Percentiles rank a stretch among this genome's conserved stretches.
phyloP scores from a whole-genome alignment of 2,329 filamentous ascomycete genomes.

The Talaromyces piceae region DNA sequence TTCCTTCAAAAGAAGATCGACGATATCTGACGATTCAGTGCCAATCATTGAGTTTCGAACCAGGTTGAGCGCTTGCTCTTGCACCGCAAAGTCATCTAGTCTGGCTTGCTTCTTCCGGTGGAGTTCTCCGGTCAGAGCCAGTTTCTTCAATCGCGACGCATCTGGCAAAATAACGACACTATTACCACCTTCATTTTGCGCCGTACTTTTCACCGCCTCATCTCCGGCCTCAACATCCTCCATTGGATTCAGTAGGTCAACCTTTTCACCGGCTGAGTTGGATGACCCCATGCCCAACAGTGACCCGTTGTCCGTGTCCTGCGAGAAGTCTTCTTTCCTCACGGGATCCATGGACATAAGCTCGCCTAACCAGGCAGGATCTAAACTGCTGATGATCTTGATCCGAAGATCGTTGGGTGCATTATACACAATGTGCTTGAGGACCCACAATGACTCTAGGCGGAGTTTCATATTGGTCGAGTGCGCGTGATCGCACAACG shows the following conservation, averaged over 20 bases:
- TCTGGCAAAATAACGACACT: constrained; percentile 29
- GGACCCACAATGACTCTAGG: constrained; percentile 81
- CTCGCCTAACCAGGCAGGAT: constrained; percentile 70
- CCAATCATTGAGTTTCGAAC: constrained; percentile 81
- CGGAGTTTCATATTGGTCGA: constrained; percentile 71
- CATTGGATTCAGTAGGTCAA: constrained; percentile 52
- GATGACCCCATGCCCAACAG: constrained; percentile 47
- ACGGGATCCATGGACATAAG: constrained; percentile 57
- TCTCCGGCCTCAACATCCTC: constrained; percentile 21
- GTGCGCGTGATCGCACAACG: constrained; percentile 76
- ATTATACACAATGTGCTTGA: constrained; percentile 80
- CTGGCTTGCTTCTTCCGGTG: constrained; percentile 61
- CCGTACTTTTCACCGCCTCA: constrained; percentile 28
- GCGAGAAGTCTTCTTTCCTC: constrained; percentile 23
- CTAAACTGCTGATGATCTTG: constrained; percentile 67
- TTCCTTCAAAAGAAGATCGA: constrained; percentile 71
- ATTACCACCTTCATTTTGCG: constrained; percentile 10
- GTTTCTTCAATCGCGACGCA: constrained; percentile 33
- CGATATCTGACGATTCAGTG: constrained; percentile 58
- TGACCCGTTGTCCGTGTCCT: constrained; percentile 24
- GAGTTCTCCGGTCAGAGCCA: constrained; percentile 56
- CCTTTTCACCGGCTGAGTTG: constrained; percentile 54
- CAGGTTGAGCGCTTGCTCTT: constrained; percentile 85
- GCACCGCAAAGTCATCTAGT: constrained; percentile 73
- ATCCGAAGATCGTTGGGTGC: constrained; percentile 66